Percentiles rank a stretch among this genome's conserved stretches.
Conservation (phyloP, 331 rosid species). For the Acacia concinna region DNA sequence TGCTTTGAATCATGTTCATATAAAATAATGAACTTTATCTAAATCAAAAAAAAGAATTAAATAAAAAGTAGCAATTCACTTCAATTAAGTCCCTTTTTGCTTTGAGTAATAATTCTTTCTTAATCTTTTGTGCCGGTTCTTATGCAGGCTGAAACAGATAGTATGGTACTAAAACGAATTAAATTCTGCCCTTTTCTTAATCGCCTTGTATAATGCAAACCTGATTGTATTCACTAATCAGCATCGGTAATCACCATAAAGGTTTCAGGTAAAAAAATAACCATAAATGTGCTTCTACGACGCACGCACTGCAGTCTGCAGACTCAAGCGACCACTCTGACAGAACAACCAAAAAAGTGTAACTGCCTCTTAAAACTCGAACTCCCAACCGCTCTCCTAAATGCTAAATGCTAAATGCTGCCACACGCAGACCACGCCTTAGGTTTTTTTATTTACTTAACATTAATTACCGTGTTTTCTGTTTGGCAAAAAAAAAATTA, state of each 20-base stretch:
- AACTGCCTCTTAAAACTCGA: slow-evolving; percentile 43
- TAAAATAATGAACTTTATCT: not conserved
- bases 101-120: too few relatives aligned
- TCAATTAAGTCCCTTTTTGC: too few relatives aligned
- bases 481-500: too few relatives aligned
- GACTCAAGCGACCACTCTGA: slow-evolving; percentile 33
- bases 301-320: too few relatives aligned
- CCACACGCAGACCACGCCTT: slow-evolving; percentile 9
- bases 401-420: not conserved
- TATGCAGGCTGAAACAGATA: not conserved
- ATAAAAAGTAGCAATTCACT: not conserved
- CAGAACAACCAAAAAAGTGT: slow-evolving; percentile 36
- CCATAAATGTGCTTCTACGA: slow-evolving; percentile 14
- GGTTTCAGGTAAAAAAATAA: too few relatives aligned
- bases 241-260: too few relatives aligned
- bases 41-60: not conserved
- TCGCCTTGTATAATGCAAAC: too few relatives aligned
- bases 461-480: not conserved
- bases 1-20: not conserved
- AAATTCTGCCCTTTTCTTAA: not conserved
- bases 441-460: not conserved
- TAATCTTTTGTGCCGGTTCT: not conserved
- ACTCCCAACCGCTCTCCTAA: slow-evolving; percentile 25
- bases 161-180: too few relatives aligned
- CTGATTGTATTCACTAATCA: not conserved